Conservation (phyloP, 352 stramenopile species). For the Thalassiosira tumida region DNA sequence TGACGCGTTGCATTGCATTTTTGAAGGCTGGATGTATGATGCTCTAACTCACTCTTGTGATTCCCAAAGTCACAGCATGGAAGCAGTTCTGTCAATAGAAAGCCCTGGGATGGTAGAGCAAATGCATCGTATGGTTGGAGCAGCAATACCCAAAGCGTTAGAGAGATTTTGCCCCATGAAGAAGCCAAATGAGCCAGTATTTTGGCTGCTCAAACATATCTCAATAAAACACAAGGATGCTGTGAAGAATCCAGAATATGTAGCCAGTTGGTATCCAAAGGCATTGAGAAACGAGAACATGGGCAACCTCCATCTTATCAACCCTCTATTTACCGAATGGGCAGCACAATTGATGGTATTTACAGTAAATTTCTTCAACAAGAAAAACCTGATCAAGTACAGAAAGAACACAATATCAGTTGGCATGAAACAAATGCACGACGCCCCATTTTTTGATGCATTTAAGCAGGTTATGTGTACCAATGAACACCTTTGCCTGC, state of each 20-base stretch:
- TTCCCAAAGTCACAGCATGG: background rate
- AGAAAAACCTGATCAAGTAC: constrained; percentile 10
- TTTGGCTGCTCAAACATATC: background rate
- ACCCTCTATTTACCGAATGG: background rate
- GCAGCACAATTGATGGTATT: background rate
- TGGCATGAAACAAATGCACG: background rate
- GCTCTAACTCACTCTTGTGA: background rate
- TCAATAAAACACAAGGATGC: background rate
- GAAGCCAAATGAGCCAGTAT: background rate
- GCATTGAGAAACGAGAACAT: background rate
- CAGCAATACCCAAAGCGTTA: background rate
- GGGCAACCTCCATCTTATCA: background rate
- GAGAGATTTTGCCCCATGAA: background rate
- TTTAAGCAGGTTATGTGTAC: too few relatives aligned
- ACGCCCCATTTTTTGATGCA: too few relatives aligned
- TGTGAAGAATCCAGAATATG: background rate
- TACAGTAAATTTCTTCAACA: background rate
- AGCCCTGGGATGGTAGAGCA: background rate
- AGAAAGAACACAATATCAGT: background rate
- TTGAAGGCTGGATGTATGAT: background rate
- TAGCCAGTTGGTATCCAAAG: background rate
- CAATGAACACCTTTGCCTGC: too few relatives aligned
- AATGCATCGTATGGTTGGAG: background rate
- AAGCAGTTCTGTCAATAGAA: too few relatives aligned
- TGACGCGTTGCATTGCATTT: background rate